Conservation (phyloP, 2,329 filamentous ascomycete species). For the Alternaria consortialis region DNA sequence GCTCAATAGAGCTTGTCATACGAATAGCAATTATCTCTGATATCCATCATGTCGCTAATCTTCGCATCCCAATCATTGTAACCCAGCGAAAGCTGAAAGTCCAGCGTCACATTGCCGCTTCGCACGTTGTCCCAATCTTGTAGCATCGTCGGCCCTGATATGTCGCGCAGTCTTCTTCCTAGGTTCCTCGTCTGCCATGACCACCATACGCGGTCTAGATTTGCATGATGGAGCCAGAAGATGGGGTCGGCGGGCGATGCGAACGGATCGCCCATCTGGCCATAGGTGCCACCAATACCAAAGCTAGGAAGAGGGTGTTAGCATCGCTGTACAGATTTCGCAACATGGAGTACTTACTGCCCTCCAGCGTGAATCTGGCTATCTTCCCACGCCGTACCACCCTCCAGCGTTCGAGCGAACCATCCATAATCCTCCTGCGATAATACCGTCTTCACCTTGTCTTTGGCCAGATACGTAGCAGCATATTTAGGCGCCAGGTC, state of each 20-base stretch:
- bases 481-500: not conserved
- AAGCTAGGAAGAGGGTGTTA: too few relatives aligned
- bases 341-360: not conserved
- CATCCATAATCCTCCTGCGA: conserved; percentile 17
- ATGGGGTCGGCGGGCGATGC: too few relatives aligned
- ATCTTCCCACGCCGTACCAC: conserved; percentile 11
- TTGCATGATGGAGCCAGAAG: too few relatives aligned
- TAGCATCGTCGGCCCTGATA: too few relatives aligned
- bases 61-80: not conserved
- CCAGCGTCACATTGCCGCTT: too few relatives aligned
- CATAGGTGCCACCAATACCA: too few relatives aligned
- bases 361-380: conserved; percentile 14
- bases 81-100: not conserved
- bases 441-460: conserved; percentile 5
- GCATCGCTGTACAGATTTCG: too few relatives aligned
- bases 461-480: not conserved
- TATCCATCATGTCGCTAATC: not conserved
- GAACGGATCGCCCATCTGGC: too few relatives aligned
- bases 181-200: too few relatives aligned
- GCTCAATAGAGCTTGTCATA: not conserved
- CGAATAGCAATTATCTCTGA: not conserved
- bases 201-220: too few relatives aligned
- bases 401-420: conserved; percentile 10
- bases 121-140: too few relatives aligned
- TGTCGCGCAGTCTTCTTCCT: too few relatives aligned